phyloP scores from a whole-genome alignment of 2,329 filamentous ascomycete genomes.

The Chaetomium olivaceum region DNA sequence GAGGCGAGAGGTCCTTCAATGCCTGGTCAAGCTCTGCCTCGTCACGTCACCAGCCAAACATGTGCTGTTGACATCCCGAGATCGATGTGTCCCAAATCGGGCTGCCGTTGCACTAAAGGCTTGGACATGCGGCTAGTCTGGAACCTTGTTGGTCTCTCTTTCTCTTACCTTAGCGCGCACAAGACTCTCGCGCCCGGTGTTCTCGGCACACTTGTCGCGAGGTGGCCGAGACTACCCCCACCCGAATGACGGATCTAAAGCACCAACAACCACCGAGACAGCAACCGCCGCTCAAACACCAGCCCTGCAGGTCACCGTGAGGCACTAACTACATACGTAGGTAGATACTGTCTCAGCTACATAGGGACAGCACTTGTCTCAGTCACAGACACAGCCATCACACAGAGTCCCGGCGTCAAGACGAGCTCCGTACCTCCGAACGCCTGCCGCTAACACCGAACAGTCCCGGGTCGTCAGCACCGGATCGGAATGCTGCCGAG shows the following conservation, averaged over 20 bases:
- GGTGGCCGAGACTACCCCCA: neutral
- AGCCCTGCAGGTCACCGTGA: neutral
- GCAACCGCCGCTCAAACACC: neutral
- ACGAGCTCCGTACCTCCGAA: neutral
- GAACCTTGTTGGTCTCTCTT: neutral
- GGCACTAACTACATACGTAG: neutral
- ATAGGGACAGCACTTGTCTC: neutral
- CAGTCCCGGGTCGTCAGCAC: neutral
- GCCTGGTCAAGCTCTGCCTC: neutral
- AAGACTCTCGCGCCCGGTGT: neutral
- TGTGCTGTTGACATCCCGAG: neutral
- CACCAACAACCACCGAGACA: neutral
- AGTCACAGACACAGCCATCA: neutral
- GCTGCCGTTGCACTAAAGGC: conserved; percentile 10
- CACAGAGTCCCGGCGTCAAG: neutral
- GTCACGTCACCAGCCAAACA: neutral
- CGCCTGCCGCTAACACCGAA: neutral
- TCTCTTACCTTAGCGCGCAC: conserved; percentile 8
- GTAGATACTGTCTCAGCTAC: neutral
- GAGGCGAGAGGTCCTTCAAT: neutral
- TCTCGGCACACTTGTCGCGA: neutral
- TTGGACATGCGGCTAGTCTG: neutral
- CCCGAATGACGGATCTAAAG: neutral
- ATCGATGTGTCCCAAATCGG: neutral
- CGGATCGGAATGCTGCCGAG: neutral